Percentiles rank a stretch among this genome's conserved stretches.
Evolutionary conservation across 129 eudicot genomes (phyloP).

Genomic region (Centaurea solstitialis): DNA sequence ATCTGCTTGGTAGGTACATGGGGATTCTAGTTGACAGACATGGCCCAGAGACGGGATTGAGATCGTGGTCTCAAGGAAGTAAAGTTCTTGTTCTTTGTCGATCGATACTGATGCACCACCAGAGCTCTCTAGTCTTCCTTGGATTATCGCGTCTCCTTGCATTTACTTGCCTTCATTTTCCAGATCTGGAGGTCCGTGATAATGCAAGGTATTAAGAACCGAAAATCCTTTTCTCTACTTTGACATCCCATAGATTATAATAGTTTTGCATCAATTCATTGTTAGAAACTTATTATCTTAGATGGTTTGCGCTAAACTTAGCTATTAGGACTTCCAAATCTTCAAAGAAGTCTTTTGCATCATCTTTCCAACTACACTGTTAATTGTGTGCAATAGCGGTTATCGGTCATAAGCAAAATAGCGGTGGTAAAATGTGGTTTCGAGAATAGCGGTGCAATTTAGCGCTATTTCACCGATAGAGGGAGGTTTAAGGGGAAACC

Average conservation of each 20-base stretch:
- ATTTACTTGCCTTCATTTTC: conserved; percentile 69
- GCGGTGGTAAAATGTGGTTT: no score
- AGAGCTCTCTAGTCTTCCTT: conserved; percentile 72
- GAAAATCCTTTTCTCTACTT: neutral
- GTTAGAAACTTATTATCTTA: neutral
- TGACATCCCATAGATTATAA: neutral
- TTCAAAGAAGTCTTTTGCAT: conserved; percentile 16
- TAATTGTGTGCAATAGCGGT: no score
- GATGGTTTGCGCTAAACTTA: neutral
- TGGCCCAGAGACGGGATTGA: conserved; percentile 79
- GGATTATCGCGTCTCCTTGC: conserved; percentile 83
- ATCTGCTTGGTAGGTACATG: conserved; percentile 64
- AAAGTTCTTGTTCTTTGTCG: conserved; percentile 87
- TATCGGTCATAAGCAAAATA: no score
- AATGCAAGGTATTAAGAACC: conserved; percentile 68
- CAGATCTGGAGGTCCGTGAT: conserved; percentile 96
- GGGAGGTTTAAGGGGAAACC: no score
- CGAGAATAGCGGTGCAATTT: no score
- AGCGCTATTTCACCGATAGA: no score
- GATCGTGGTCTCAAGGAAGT: conserved; percentile 91
- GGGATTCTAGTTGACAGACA: conserved; percentile 63
- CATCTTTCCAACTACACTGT: neutral
- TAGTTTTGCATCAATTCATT: neutral
- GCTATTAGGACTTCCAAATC: neutral
- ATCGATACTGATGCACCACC: conserved; percentile 86